These are phyloP conservation scores for Novymonas esmeraldas DNA, from an alignment of 208 protist species.

Conservation along the genomic window DNA sequence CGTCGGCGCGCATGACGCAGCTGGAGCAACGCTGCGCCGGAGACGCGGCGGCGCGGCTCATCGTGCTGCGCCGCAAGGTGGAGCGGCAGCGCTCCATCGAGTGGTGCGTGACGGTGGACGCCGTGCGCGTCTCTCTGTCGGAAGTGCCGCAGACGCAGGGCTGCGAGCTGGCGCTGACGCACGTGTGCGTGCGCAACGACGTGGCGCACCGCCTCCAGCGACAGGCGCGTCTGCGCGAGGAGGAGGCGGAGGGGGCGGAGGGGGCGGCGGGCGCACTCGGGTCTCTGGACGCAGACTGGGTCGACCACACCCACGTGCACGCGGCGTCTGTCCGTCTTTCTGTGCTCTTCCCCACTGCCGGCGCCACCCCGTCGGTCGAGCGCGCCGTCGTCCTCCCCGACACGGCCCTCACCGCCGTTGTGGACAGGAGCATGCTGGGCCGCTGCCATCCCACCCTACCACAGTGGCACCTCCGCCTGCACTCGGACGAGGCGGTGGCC, in stretches of 20 bases:
- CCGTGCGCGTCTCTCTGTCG: slow-evolving; percentile 18
- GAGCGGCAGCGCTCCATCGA: slow-evolving; percentile 28
- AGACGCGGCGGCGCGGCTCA: slow-evolving; percentile 14
- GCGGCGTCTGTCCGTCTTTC: slow-evolving; percentile 2
- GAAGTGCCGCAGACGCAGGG: slow-evolving; percentile 29
- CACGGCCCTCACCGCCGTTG: slow-evolving; percentile 14
- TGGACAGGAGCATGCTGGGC: slow-evolving; percentile 26
- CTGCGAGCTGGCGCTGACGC: slow-evolving; percentile 17
- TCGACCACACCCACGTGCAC: slow-evolving; percentile 25
- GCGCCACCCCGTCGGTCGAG: neutral
- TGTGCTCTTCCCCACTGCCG: slow-evolving; percentile 13
- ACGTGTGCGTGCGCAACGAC: slow-evolving; percentile 22
- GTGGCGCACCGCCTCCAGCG: slow-evolving; percentile 17
- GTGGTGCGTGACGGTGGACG: slow-evolving; percentile 25
- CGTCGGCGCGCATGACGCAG: slow-evolving; percentile 1
- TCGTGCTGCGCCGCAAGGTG: slow-evolving; percentile 23
- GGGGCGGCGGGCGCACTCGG: slow-evolving; percentile 1
- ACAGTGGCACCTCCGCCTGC: slow-evolving; percentile 16
- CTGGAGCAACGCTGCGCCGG: slow-evolving; percentile 22
- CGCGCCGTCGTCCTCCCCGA: neutral
- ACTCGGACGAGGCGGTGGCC: slow-evolving; percentile 7
- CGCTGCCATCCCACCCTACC: slow-evolving; percentile 18
- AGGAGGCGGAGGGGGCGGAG: neutral
- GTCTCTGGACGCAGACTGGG: slow-evolving; percentile 19
- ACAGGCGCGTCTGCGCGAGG: slow-evolving; percentile 13